These are phyloP conservation scores for Heterobasidion occidentale DNA, from an alignment of 1,284 basidiomycete species.

Conservation along the genomic window DNA sequence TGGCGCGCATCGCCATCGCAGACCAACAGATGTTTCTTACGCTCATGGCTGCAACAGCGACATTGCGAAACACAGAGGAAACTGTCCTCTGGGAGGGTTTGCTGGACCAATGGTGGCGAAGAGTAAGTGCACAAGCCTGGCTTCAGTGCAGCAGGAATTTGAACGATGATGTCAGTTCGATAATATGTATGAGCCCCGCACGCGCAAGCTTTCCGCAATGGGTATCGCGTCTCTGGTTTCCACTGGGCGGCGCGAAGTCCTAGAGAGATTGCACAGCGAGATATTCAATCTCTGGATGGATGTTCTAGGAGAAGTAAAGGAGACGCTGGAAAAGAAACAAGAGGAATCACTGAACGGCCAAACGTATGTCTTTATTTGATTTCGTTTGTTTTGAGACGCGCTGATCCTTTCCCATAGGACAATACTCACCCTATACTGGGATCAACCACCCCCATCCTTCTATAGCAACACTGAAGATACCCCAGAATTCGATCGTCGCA, in stretches of 20 bases:
- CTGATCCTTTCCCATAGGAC: constrained; percentile 1
- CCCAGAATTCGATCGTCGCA: constrained; percentile 62
- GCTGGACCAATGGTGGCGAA: constrained; percentile 74
- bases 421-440: constrained; percentile 59
- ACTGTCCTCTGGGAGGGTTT: constrained; percentile 52
- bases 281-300: constrained; percentile 88
- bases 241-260: constrained; percentile 61
- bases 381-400: neutral
- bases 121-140: constrained; percentile 52
- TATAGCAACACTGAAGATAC: constrained; percentile 56
- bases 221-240: constrained; percentile 67
- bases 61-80: constrained; percentile 39
- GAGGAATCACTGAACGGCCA: constrained; percentile 24
- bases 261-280: constrained; percentile 61
- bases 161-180: constrained; percentile 55
- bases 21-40: constrained; percentile 59
- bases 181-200: constrained; percentile 72
- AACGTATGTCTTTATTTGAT: neutral
- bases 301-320: constrained; percentile 81
- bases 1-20: constrained; percentile 60
- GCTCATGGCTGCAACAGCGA: constrained; percentile 54
- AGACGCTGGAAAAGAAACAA: constrained; percentile 42
- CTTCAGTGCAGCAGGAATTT: neutral
- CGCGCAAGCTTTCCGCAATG: constrained; percentile 68
- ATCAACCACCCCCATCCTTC: constrained; percentile 44